Evolutionary conservation across 75 land plant species (phyloP), one percentile per base, ranked within the genome.

Genomic region (Cryptomeria japonica): DNA sequence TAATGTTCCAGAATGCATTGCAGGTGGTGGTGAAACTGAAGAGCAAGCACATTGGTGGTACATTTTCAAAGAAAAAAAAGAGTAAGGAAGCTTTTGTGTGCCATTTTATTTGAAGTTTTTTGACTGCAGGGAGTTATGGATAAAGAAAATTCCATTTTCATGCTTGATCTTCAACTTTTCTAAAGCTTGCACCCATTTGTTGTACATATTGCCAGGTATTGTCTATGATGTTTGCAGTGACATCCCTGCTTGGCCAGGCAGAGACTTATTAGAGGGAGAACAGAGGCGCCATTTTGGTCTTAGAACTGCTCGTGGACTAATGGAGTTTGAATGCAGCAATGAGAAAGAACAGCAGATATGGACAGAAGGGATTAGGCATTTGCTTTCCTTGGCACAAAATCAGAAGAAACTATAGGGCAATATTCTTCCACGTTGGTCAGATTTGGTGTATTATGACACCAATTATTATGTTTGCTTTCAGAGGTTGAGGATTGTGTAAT

Each of bases 231-330:
- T 97, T 14, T 90, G 90, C 77, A 89, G 89, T 53, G 93, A 97
- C 85, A 92, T 96, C 80, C 93, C 93, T 36, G 92, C 97, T 3
- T 96, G 97, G 99, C 96, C 99, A 0, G 99, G 99, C 34, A 92
- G 99, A 87, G 93, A 93, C 88, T 87, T 95, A 86, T 92, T 95
- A 9, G 97, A 96, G 42, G 93, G 92, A 10, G 97, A 96, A 53
- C 77, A 96, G 84, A 88, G 96, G 41, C 90, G 95, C 15, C 96
- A 97, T 90, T 97, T 97, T 83, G 96, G 95, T 14, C 87, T 97
- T 87, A 92, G 89, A 83, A 96, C 96, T 44, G 91, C 87, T 34
- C 90, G 89, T 38, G 91, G 99, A 49, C 51, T 92, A 14, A 91
- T 96, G 51, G 98, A 97, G 87, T 94, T 97, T 84, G 99, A 97